Conservation (phyloP, 2,329 filamentous ascomycete genomes). For the Aureobasidium pullulans region DNA sequence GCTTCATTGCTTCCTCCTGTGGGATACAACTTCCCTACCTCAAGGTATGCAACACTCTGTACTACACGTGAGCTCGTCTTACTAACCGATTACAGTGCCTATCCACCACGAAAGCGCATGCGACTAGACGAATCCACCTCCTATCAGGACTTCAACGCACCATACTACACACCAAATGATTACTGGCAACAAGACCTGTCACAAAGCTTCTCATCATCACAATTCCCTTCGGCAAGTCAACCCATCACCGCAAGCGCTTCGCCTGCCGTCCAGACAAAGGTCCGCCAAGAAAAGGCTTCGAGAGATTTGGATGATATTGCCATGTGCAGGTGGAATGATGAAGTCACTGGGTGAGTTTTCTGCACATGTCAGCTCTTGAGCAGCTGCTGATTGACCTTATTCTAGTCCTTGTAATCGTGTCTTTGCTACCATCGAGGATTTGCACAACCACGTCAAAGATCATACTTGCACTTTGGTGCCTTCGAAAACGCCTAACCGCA, state of each 20-base stretch:
- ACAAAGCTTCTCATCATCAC: neutral
- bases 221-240: neutral
- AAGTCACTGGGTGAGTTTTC: slow-evolving; percentile 1
- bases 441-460: slow-evolving; percentile 49
- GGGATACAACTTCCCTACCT: neutral
- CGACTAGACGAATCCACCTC: slow-evolving; percentile 2
- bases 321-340: slow-evolving; percentile 10
- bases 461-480: slow-evolving; percentile 40
- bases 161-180: neutral
- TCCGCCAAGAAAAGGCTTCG: neutral
- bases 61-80: too few species aligned
- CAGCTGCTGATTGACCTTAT: neutral
- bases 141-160: neutral
- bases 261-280: neutral
- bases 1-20: neutral
- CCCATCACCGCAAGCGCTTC: neutral
- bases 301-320: neutral
- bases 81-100: neutral
- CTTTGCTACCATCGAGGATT: slow-evolving; percentile 40
- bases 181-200: neutral
- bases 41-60: neutral
- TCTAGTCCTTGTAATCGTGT: slow-evolving; percentile 18
- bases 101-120: slow-evolving; percentile 9
- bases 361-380: neutral
- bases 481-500: slow-evolving; percentile 37